Percentiles rank a stretch among this genome's conserved stretches.
Conservation (phyloP, 768 basidiomycete genomes). For the Naganishia kalamii region DNA sequence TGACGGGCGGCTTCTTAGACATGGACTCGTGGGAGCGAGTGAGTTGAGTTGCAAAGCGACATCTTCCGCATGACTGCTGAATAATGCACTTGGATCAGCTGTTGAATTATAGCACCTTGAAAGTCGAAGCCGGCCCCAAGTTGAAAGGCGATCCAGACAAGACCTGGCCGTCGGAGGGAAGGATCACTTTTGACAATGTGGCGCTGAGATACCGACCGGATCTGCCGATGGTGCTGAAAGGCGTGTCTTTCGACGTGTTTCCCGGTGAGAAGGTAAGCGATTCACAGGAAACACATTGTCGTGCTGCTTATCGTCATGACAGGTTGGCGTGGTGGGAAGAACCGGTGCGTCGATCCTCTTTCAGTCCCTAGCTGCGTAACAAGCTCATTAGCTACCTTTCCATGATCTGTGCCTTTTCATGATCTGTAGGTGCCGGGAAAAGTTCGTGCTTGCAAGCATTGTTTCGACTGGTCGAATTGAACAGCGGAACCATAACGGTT, state of each 20-base stretch:
- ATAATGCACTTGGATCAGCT: too few relatives aligned
- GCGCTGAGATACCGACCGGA: conserved; percentile 63
- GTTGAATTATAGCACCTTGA: conserved; percentile 67
- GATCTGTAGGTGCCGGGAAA: too few relatives aligned
- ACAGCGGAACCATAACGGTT: conserved; percentile 53
- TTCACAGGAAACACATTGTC: too few relatives aligned
- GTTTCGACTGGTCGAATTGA: conserved; percentile 58
- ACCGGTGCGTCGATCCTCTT: too few relatives aligned
- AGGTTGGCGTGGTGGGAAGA: conserved; percentile 61
- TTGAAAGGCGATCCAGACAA: conserved; percentile 52
- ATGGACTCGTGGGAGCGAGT: conserved; percentile 67
- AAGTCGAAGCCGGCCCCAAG: conserved; percentile 61
- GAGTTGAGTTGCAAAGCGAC: conserved; percentile 53
- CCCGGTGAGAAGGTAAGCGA: conserved; percentile 68
- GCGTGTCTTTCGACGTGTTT: conserved; percentile 63
- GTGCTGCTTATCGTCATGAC: too few relatives aligned
- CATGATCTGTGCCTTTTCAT: too few relatives aligned
- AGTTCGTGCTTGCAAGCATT: conserved; percentile 50
- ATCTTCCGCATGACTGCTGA: too few relatives aligned
- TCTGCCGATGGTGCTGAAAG: conserved; percentile 73
- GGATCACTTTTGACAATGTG: conserved; percentile 65
- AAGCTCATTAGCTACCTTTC: too few relatives aligned
- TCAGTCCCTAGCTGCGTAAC: too few relatives aligned
- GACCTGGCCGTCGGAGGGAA: conserved; percentile 70
- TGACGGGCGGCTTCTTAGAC: too few relatives aligned